Base-by-base conservation (phyloP, 495 filamentous ascomycete species). In the Penicillium lividum region DNA sequence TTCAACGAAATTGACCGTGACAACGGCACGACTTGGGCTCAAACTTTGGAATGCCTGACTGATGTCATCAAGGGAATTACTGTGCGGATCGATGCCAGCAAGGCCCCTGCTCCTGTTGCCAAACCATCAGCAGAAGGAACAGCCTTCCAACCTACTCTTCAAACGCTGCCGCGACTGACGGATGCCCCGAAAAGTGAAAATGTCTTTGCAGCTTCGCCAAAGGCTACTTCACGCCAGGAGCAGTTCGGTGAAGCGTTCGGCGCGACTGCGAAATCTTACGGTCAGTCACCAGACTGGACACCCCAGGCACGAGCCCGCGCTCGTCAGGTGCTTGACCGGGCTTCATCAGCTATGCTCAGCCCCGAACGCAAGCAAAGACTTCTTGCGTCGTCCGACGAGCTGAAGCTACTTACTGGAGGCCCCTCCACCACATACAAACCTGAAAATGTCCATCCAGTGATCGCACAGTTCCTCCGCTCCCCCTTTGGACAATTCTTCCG, bases 1-100 rank as follows among this genome's bases (percentile, higher is more conserved):
- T 97, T 91, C 73, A 85, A 86, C 54, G 95, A 98, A 62, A 88
- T 97, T 51, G 90, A 96, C 57, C 90, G 94, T 58, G 83, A 84
- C 31, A 86, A 85, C 34, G 88, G 87, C 3, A 82, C 88, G 6
- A 87, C 86, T 47, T 97, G 92, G 92, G 84, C 85, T 13, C 91
- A 97, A 62, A 83, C 97, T 38, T 79, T 86, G 52, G 75, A 71
- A 28, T 73, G 84, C 30, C 90, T 89, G 66, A 72, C 93, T 0
- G 79, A 81, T 29, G 80, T 86, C 16, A 82, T 98, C 38, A 82
- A 83, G 31, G 78, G 73, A 13, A 79, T 97, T 45, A 82, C 83
- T 42, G 70, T 72, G n/a, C 86, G 85, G 29, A 85, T 96, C 54
- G 75, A 84, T 16, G 70, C 75, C 28, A 83, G 75, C 60, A 82